A percentile compares a stretch with the other conserved stretches of the same genome.
These are phyloP conservation scores for Aspergillus baeticus DNA, from an alignment of 495 filamentous ascomycete genomes.

Conservation along the genomic window DNA sequence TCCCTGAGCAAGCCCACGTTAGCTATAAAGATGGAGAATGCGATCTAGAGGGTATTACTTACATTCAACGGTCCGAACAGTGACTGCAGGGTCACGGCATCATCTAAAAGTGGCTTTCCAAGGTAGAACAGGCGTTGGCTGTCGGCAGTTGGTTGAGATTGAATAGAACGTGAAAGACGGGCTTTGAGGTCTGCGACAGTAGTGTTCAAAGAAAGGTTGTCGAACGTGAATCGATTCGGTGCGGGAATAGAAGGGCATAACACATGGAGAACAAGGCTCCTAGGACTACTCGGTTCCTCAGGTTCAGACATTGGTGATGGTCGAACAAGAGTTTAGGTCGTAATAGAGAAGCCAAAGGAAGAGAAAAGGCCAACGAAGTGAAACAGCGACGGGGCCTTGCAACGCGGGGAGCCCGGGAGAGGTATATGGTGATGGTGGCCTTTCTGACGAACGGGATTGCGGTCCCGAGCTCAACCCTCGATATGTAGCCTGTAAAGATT, in stretches of 20 bases:
- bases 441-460: slow-evolving; percentile 1
- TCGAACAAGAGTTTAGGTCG: neutral
- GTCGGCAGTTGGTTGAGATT: slow-evolving; percentile 48
- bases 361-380: neutral
- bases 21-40: neutral
- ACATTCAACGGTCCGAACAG: slow-evolving; percentile 59
- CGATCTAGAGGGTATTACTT: slow-evolving; percentile 22
- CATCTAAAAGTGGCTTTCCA: slow-evolving; percentile 56
- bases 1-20: slow-evolving; percentile 37
- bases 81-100: slow-evolving; percentile 53
- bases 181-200: slow-evolving; percentile 62
- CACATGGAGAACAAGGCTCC: slow-evolving; percentile 56
- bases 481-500: neutral
- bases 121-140: slow-evolving; percentile 66
- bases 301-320: neutral
- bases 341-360: neutral
- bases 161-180: slow-evolving; percentile 55
- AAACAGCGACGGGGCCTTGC: neutral
- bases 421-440: slow-evolving; percentile 12
- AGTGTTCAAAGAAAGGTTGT: slow-evolving; percentile 48
- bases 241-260: slow-evolving; percentile 63
- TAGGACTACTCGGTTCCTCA: neutral
- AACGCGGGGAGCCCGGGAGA: neutral
- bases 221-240: slow-evolving; percentile 52
- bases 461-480: neutral